These are phyloP conservation scores for Lineolata rhizophorae DNA, from an alignment of 495 filamentous ascomycete genomes.

Conservation along the genomic window DNA sequence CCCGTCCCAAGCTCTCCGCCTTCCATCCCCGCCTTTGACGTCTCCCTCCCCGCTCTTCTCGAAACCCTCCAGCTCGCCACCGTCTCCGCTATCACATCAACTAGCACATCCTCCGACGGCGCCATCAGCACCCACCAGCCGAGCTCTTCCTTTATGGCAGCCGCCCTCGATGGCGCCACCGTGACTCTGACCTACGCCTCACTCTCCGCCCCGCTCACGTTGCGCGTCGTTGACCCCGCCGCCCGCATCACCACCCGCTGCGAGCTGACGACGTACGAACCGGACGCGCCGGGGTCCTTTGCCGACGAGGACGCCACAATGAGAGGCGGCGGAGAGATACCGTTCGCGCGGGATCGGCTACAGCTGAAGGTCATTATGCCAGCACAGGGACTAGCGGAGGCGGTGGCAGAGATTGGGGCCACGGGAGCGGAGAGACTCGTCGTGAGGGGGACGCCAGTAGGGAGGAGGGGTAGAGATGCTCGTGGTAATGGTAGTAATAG, in stretches of 20 bases:
- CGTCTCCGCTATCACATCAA: conserved; percentile 34
- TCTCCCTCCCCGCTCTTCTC: conserved; percentile 68
- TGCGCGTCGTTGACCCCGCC: no score
- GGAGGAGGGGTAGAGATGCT: no score
- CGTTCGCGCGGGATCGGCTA: conserved; percentile 55
- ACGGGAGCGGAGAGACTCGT: conserved; percentile 40
- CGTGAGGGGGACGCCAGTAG: conserved; percentile 41
- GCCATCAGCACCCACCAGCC: conserved; percentile 13
- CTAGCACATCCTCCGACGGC: conserved; percentile 9
- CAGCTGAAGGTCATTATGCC: conserved; percentile 91
- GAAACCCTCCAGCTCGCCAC: conserved; percentile 92
- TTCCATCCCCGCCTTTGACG: conserved; percentile 53
- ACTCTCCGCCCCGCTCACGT: no score
- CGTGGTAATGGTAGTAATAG: no score
- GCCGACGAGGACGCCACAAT: no score
- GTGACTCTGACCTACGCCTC: conserved; percentile 72
- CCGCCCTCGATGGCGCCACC: conserved; percentile 55
- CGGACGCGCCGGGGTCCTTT: conserved; percentile 28
- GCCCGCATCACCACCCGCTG: conserved; percentile 74
- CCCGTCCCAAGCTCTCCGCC: no score
- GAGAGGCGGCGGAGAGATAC: no score
- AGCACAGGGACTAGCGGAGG: conserved; percentile 59
- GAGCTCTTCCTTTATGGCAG: conserved; percentile 53
- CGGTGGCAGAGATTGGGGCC: conserved; percentile 61
- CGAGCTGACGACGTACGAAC: conserved; percentile 75